Evolutionary conservation across 306 rosid species (phyloP).

Genomic region (Morella rubra): DNA sequence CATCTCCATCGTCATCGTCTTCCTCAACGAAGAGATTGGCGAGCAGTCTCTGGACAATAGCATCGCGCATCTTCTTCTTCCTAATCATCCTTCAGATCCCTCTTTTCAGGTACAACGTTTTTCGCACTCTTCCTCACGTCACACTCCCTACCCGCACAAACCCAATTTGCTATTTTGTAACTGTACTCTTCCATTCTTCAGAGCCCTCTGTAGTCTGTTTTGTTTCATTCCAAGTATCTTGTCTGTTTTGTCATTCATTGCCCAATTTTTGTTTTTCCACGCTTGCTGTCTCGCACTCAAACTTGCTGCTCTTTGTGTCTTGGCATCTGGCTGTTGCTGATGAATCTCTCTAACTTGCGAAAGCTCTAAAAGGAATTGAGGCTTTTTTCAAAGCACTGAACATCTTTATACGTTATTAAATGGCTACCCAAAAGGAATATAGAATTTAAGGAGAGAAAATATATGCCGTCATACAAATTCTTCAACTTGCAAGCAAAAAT

Average conservation of each 20-base stretch:
- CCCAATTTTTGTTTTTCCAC: not conserved
- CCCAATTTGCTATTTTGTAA: not conserved
- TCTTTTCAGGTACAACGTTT: slow-evolving; percentile 67
- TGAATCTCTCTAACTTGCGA: not conserved
- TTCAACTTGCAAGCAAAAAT: not conserved
- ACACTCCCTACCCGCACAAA: not conserved
- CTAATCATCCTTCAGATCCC: slow-evolving; percentile 89
- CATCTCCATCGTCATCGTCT: slow-evolving; percentile 32
- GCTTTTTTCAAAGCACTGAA: too few species aligned
- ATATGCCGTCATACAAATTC: not conserved
- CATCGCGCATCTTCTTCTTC: slow-evolving; percentile 67
- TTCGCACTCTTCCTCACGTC: not conserved
- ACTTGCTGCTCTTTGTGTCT: not conserved
- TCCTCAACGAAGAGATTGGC: slow-evolving; percentile 53
- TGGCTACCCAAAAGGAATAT: not conserved
- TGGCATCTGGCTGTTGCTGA: not conserved
- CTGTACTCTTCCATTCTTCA: not conserved
- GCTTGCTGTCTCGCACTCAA: not conserved
- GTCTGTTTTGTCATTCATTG: not conserved
- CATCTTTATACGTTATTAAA: too few species aligned
- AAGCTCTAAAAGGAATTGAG: not conserved
- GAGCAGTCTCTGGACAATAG: slow-evolving; percentile 45
- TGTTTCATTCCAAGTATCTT: not conserved
- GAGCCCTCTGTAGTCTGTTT: too few species aligned
- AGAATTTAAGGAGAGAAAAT: not conserved